Percentiles rank a stretch among this genome's conserved stretches.
Evolutionary conservation across 129 eudicot species (phyloP).

Genomic region (Arctium minus): DNA sequence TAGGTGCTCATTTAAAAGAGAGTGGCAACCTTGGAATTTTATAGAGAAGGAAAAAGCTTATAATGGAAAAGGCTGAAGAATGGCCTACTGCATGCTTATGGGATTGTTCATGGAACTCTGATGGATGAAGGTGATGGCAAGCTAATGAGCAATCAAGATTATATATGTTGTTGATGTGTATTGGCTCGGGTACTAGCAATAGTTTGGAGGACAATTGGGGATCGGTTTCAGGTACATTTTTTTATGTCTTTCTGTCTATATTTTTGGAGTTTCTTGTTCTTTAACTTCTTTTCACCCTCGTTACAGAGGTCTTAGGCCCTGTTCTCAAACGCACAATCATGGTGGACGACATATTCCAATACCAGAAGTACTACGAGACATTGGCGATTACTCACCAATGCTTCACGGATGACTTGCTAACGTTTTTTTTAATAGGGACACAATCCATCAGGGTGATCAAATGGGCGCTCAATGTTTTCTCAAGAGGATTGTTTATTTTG

Average conservation of each 20-base stretch:
- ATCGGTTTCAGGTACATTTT: constrained; percentile 62
- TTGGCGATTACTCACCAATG: too few species aligned
- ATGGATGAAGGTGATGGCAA: constrained; percentile 36
- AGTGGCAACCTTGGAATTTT: constrained; percentile 9
- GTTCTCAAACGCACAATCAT: too few species aligned
- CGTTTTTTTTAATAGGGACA: too few species aligned
- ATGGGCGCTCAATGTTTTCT: too few species aligned
- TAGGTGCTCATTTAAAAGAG: constrained; percentile 22
- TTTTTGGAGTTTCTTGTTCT: neutral
- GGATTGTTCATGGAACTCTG: neutral
- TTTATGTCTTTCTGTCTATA: neutral
- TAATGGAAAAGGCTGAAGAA: constrained; percentile 11
- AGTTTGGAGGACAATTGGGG: constrained; percentile 77
- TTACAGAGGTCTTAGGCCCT: too few species aligned
- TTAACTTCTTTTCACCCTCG: neutral
- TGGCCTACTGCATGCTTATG: neutral
- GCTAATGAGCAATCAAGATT: constrained; percentile 17
- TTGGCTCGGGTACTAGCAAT: constrained; percentile 42
- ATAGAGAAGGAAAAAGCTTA: neutral
- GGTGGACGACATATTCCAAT: too few species aligned
- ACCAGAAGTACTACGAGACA: too few species aligned
- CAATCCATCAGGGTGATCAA: too few species aligned
- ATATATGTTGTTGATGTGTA: constrained; percentile 15
- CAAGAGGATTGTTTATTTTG: too few species aligned
- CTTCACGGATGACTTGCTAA: too few species aligned